A percentile compares a stretch with the other conserved stretches of the same genome.
phyloP scores from a whole-genome alignment of 306 rosid genomes.

The Senna tora region DNA sequence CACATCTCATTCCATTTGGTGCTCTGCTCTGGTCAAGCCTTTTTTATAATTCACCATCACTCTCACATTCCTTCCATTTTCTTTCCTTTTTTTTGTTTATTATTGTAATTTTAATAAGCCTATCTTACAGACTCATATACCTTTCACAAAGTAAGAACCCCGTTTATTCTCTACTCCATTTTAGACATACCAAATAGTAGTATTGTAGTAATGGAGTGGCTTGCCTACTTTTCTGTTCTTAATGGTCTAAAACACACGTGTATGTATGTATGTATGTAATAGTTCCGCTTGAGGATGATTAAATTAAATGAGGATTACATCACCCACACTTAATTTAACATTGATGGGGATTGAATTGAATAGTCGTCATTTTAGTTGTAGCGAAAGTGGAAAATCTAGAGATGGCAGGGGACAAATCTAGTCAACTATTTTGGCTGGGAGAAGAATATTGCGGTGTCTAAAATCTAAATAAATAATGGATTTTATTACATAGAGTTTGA shows the following conservation, averaged over 20 bases:
- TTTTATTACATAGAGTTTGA: too few relatives aligned
- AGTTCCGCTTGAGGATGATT: neutral
- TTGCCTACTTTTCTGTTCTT: neutral
- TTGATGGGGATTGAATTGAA: neutral
- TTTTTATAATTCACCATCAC: neutral
- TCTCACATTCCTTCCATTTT: neutral
- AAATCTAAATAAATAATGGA: too few relatives aligned
- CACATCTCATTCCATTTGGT: constrained; percentile 13
- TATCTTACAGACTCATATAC: neutral
- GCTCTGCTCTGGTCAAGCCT: constrained; percentile 14
- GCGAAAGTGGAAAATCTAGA: constrained; percentile 9
- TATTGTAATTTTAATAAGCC: neutral
- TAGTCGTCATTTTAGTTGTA: neutral
- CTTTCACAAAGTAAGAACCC: too few relatives aligned
- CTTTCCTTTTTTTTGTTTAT: neutral
- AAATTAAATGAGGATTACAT: constrained; percentile 10
- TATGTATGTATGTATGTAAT: neutral
- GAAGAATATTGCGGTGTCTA: neutral
- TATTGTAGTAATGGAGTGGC: neutral
- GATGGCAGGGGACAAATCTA: neutral
- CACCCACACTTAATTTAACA: constrained; percentile 10
- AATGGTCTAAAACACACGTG: neutral
- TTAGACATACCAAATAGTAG: neutral
- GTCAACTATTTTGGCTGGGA: constrained; percentile 42
- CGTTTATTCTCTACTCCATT: neutral